phyloP scores from a whole-genome alignment of 495 filamentous ascomycete species.

The Aspergillus egyptiacus region DNA sequence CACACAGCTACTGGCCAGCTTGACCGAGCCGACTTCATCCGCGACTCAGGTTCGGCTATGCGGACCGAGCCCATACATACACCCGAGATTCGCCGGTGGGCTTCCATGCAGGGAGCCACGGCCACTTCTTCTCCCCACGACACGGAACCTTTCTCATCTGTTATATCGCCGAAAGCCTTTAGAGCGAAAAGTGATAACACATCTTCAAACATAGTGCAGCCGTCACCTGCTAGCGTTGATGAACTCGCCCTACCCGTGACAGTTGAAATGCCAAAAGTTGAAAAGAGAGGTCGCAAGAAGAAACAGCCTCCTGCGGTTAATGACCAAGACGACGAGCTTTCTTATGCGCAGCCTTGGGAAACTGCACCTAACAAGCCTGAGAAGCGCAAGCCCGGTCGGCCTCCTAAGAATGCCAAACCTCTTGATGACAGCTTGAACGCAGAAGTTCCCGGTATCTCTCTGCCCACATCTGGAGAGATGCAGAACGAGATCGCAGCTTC shows the following conservation, averaged over 20 bases:
- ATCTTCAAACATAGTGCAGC: slow-evolving; percentile 12
- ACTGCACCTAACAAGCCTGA: slow-evolving; percentile 6
- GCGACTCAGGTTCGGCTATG: slow-evolving; percentile 4
- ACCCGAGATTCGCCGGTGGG: slow-evolving; percentile 14
- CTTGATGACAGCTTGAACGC: not conserved
- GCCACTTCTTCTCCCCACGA: slow-evolving; percentile 33
- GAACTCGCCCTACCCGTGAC: slow-evolving; percentile 26
- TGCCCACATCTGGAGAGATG: not conserved
- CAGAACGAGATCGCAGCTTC: not conserved
- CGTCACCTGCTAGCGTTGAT: slow-evolving; percentile 24
- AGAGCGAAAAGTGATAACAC: slow-evolving; percentile 25
- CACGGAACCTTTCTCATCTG: slow-evolving; percentile 38
- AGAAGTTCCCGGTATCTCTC: not conserved
- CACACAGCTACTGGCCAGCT: slow-evolving; percentile 3
- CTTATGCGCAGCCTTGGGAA: slow-evolving; percentile 4
- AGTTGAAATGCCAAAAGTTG: slow-evolving; percentile 19
- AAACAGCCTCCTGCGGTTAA: slow-evolving; percentile 24
- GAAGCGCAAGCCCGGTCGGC: slow-evolving; percentile 21
- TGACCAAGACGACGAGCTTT: slow-evolving; percentile 32
- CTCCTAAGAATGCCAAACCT: slow-evolving; percentile 19
- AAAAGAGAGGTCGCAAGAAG: slow-evolving; percentile 33
- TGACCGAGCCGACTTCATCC: slow-evolving; percentile 1
- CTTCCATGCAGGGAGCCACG: slow-evolving; percentile 22
- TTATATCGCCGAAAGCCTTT: slow-evolving; percentile 19
- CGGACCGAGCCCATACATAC: slow-evolving; percentile 16